Evolutionary conservation across 345 rosid species (phyloP).

Genomic region (Corchorus olitorius): DNA sequence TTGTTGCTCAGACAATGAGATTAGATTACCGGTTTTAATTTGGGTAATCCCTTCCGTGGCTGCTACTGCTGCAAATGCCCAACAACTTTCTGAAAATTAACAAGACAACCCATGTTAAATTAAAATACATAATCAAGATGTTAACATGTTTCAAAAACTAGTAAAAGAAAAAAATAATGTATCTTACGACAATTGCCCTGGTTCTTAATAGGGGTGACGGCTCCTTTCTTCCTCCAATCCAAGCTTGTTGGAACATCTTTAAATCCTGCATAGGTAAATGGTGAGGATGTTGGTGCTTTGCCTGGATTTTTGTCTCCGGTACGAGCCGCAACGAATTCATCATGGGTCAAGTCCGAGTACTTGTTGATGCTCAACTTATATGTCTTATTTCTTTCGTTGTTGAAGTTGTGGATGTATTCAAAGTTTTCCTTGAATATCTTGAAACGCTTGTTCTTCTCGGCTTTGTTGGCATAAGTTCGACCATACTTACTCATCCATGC

Average conservation of each 20-base stretch:
- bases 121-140: background rate
- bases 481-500: slow-evolving; percentile 52
- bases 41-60: slow-evolving; percentile 65
- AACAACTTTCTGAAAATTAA: slow-evolving; percentile 49
- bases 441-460: slow-evolving; percentile 58
- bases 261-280: slow-evolving; percentile 10
- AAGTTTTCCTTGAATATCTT: slow-evolving; percentile 59
- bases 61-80: slow-evolving; percentile 82
- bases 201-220: slow-evolving; percentile 71
- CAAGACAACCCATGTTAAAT: background rate
- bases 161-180: too few species aligned
- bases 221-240: slow-evolving; percentile 87
- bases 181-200: slow-evolving; percentile 80
- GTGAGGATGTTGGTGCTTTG: background rate
- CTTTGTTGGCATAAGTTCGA: slow-evolving; percentile 44
- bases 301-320: background rate
- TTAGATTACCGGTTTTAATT: slow-evolving; percentile 48
- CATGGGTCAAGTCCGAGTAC: slow-evolving; percentile 58
- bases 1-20: slow-evolving; percentile 68
- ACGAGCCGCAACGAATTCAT: slow-evolving; percentile 39
- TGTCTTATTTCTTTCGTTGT: slow-evolving; percentile 38
- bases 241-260: slow-evolving; percentile 25
- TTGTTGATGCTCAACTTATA: slow-evolving; percentile 52
- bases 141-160: too few species aligned
- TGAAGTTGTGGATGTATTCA: slow-evolving; percentile 53